These are phyloP conservation scores for Phytomonas serpens DNA, from an alignment of 208 protist species.

Conservation along the genomic window DNA sequence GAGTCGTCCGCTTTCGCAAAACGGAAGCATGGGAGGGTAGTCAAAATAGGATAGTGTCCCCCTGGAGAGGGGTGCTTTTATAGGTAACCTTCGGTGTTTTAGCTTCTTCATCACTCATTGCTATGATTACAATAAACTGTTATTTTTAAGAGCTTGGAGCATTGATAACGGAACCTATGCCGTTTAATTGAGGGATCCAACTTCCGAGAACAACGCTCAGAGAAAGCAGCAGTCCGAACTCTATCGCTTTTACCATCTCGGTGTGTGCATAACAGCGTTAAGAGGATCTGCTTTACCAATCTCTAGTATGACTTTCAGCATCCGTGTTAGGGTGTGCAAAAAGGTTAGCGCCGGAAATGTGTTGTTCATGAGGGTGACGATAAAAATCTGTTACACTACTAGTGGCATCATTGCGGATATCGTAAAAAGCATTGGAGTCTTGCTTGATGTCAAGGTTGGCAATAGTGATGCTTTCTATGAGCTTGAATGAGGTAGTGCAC, in stretches of 20 bases:
- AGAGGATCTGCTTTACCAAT: slow-evolving; percentile 80
- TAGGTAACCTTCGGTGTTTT: background rate
- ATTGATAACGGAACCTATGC: slow-evolving; percentile 32
- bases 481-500: slow-evolving; percentile 22
- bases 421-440: slow-evolving; percentile 25
- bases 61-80: background rate
- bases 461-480: slow-evolving; percentile 22
- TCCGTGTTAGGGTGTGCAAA: slow-evolving; percentile 73
- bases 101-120: background rate
- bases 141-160: slow-evolving; percentile 17
- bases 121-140: background rate
- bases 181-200: slow-evolving; percentile 30
- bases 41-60: background rate
- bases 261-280: slow-evolving; percentile 21
- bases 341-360: slow-evolving; percentile 46
- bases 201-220: slow-evolving; percentile 31
- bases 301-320: slow-evolving; percentile 88
- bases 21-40: background rate
- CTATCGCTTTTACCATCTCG: too few species aligned
- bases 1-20: background rate
- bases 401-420: slow-evolving; percentile 29
- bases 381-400: slow-evolving; percentile 95
- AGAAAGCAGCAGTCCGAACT: slow-evolving; percentile 24
- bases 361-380: slow-evolving; percentile 91
- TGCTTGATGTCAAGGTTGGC: slow-evolving; percentile 21